Evolutionary conservation across 176 grass and related monocot genomes (phyloP), one percentile per base, ranked within the genome.

Genomic region (Oryza officinalis): DNA sequence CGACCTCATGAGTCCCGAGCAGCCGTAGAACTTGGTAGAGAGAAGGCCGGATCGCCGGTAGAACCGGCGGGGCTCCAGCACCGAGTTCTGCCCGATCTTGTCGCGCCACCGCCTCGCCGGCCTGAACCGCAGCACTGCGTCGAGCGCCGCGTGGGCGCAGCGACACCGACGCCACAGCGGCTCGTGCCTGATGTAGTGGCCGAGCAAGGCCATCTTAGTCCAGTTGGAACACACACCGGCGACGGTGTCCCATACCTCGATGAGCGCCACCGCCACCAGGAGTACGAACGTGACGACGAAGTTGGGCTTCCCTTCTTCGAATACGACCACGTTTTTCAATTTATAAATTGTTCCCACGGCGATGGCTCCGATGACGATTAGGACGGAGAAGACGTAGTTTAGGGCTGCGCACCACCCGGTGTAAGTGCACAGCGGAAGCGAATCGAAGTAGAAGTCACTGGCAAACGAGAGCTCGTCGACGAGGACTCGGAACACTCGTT

Each of bases 121-220:
- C n/a, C 8, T 63, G 30, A 85, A 46, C 35, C 41, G 32, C 45
- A 88, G 4, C 18, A 84, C 68, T 0, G 14, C 20, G 1, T 22
- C 27, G 4, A 88, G 69, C 1, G 27, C 61, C 2, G 25, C 32
- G 33, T 73, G 10, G 6, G 63, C 4, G 13, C 4, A 22, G 27
- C 75, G n/a, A 12, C 1, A 26, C 1, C 22, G 13, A 11, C 14
- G 60, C 74, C 74, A 71, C 32, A 14, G 4, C 1, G 31, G 15
- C 0, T 18, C 18, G 2, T 70, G 65, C 13, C 23, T 65, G 13
- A 85, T 40, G 71, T 86, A 81, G 83, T 40, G 69, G 5, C 77
- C 77, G 3, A 89, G 41, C 65, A 89, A 40, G n/a, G 88, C 23
- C 72, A 89, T 79, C 77, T 85, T 89, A 11, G 72, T 65, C 87